Base-by-base conservation (phyloP, 2,329 filamentous ascomycete genomes). In the Aspergillus calidoustus region DNA sequence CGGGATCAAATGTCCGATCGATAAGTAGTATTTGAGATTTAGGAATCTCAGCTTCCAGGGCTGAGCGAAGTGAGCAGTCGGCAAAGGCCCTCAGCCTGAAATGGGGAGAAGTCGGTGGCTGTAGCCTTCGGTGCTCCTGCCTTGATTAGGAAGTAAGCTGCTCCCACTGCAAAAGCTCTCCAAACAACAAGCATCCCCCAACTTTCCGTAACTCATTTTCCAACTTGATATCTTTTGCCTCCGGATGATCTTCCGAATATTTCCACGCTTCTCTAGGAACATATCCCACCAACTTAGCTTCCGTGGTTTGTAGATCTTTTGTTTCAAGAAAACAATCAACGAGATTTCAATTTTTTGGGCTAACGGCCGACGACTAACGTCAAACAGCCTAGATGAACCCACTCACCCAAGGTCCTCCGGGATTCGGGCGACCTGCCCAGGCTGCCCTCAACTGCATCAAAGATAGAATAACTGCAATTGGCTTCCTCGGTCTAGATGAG, bases 361-460 rank as follows among this genome's bases (percentile, higher is more conserved):
- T 54, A 43, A 44, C 49, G 11, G 49, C 49, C 9, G 17, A 50
- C 48, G 25, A 30, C 25, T 50, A 30, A 17, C 48, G 17, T 15
- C 25, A 50, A 50, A 8, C 7, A 17, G 25, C 23, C 48, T 30
- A 30, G 23, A 30, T 19, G 7, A 19, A 50, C 30, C 48, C 48
- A 50, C 48, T 28, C n/a, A 46, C 22, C 22, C 38, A 46, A 54
- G 52, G 25, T 25, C 38, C 38, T 54, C 52, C 52, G 52, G 7
- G 15, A 8, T 30, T 54, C 22, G 38, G 52, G 28, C 52, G 38
- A 44, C 48, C 11, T 41, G 34, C 34, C 25, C 25, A 7, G 25
- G 25, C 25, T 28, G 25, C 25, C 11, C 34, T 41, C 34, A 15
- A 41, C 34, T 41, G 13, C 34, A 41, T 41, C 34, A 38, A 41